These are phyloP conservation scores for Didymella segeticola DNA, from an alignment of 2,329 filamentous ascomycete species.

Conservation along the genomic window DNA sequence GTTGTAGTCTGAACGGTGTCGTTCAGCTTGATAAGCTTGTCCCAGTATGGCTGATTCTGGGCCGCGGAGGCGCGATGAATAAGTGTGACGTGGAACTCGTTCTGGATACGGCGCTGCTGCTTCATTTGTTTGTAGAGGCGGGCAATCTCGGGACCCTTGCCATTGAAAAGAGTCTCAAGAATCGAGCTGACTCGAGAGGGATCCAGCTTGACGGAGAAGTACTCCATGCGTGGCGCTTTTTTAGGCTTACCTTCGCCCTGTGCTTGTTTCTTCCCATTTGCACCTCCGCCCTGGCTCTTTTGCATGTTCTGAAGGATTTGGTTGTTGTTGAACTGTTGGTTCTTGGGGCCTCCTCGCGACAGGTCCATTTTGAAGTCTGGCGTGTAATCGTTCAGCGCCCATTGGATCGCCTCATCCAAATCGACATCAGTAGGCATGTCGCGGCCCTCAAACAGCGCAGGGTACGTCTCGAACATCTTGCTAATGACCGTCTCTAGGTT, in stretches of 20 bases:
- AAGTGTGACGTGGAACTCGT: slow-evolving; percentile 91
- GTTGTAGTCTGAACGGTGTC: slow-evolving; percentile 34
- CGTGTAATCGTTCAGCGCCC: slow-evolving; percentile 76
- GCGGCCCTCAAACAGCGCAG: slow-evolving; percentile 68
- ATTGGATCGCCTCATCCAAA: slow-evolving; percentile 79
- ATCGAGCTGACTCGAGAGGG: slow-evolving; percentile 59
- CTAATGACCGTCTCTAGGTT: slow-evolving; percentile 84
- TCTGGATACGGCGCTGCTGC: slow-evolving; percentile 75
- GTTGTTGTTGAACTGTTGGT: slow-evolving; percentile 46
- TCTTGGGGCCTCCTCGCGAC: slow-evolving; percentile 55
- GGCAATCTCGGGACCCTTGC: slow-evolving; percentile 60
- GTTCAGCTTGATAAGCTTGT: slow-evolving; percentile 71
- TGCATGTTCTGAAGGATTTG: slow-evolving; percentile 37
- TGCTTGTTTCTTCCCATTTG: slow-evolving; percentile 17
- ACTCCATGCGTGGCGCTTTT: slow-evolving; percentile 64
- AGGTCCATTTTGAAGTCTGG: slow-evolving; percentile 80
- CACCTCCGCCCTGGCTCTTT: slow-evolving; percentile 34
- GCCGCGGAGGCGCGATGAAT: slow-evolving; percentile 76
- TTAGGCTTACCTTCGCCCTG: slow-evolving; percentile 54
- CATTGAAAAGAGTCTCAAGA: slow-evolving; percentile 74
- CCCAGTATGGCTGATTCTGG: slow-evolving; percentile 75
- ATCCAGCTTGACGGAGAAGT: slow-evolving; percentile 67
- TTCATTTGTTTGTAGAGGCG: slow-evolving; percentile 78
- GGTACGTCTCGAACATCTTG: slow-evolving; percentile 77
- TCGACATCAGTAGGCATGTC: slow-evolving; percentile 73